Evolutionary conservation across 2,329 filamentous ascomycete genomes (phyloP).

Genomic region (Penicillium sclerotiorum): DNA sequence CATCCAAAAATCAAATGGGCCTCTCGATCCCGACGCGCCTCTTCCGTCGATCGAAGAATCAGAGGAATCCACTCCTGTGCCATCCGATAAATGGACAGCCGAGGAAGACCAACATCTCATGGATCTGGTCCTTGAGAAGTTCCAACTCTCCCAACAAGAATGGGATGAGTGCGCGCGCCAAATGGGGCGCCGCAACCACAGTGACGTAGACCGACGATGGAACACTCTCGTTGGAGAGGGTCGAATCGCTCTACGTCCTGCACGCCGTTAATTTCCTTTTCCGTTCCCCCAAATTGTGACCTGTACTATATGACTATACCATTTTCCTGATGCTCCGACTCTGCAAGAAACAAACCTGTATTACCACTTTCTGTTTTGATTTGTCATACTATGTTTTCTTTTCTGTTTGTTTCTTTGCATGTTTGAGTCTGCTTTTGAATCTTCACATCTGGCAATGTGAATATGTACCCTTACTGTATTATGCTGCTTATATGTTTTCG

Average conservation of each 20-base stretch:
- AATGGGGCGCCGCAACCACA: conserved; percentile 43
- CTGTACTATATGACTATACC: conserved; percentile 18
- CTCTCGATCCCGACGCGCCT: conserved; percentile 35
- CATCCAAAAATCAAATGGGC: conserved; percentile 14
- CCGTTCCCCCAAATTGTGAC: background rate
- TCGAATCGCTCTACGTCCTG: conserved; percentile 44
- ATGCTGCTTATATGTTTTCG: background rate
- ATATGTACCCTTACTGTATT: conserved; percentile 6
- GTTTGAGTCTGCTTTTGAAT: conserved; percentile 2
- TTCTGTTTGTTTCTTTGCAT: conserved; percentile 3
- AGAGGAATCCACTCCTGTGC: conserved; percentile 18
- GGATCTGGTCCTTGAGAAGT: conserved; percentile 48
- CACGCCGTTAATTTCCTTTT: conserved; percentile 21
- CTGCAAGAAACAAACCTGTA: conserved; percentile 22
- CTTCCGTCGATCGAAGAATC: conserved; percentile 41
- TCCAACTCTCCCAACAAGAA: conserved; percentile 46
- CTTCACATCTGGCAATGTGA: conserved; percentile 22
- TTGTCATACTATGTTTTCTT: conserved; percentile 13
- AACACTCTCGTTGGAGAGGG: conserved; percentile 46
- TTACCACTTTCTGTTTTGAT: conserved; percentile 17
- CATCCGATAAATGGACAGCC: conserved; percentile 36
- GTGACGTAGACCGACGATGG: conserved; percentile 47
- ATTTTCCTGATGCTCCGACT: conserved; percentile 4
- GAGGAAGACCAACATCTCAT: conserved; percentile 48
- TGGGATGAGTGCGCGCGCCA: conserved; percentile 50